A percentile compares a stretch with the other conserved stretches of the same genome.
Conservation (phyloP, 2,329 filamentous ascomycete species). For the Beauveria sp. region DNA sequence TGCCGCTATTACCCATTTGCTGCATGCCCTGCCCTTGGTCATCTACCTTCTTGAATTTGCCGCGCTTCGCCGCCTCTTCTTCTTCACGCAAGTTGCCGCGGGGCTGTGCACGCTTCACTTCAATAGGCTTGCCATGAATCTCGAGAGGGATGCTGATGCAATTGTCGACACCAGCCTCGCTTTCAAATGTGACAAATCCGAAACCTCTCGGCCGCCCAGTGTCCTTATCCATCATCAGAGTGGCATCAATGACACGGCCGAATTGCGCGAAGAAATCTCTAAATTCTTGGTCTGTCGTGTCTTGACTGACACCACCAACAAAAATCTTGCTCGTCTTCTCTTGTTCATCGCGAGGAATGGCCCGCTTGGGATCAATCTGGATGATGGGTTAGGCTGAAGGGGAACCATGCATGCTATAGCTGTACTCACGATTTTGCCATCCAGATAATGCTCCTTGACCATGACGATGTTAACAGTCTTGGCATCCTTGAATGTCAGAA, state of each 20-base stretch:
- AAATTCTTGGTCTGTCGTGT: slow-evolving; percentile 93
- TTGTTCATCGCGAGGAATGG: slow-evolving; percentile 94
- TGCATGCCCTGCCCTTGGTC: slow-evolving; percentile 32
- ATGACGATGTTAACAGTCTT: slow-evolving; percentile 99
- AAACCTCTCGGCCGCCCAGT: slow-evolving; percentile 95
- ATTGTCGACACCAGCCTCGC: slow-evolving; percentile 86
- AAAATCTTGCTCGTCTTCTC: slow-evolving; percentile 99
- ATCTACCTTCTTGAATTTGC: slow-evolving; percentile 49
- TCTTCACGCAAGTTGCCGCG: slow-evolving; percentile 90
- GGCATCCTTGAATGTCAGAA: slow-evolving; percentile 94
- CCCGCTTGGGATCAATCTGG: slow-evolving; percentile 95
- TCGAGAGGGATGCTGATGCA: slow-evolving; percentile 79
- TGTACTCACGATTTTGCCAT: slow-evolving; percentile 86
- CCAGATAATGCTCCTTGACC: slow-evolving; percentile 98
- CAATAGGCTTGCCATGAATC: slow-evolving; percentile 92
- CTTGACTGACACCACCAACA: slow-evolving; percentile 93
- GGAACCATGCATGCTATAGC: not conserved
- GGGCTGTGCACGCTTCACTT: slow-evolving; percentile 96
- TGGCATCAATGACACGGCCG: slow-evolving; percentile 91
- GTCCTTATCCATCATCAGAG: slow-evolving; percentile 99
- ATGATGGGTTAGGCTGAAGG: slow-evolving; percentile 15
- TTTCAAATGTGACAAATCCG: slow-evolving; percentile 97
- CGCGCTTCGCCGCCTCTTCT: slow-evolving; percentile 61
- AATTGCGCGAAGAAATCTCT: slow-evolving; percentile 96
- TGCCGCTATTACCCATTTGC: slow-evolving; percentile 48